These are phyloP conservation scores for Puccinia horiana DNA, from an alignment of 1,284 basidiomycete genomes.

Conservation along the genomic window DNA sequence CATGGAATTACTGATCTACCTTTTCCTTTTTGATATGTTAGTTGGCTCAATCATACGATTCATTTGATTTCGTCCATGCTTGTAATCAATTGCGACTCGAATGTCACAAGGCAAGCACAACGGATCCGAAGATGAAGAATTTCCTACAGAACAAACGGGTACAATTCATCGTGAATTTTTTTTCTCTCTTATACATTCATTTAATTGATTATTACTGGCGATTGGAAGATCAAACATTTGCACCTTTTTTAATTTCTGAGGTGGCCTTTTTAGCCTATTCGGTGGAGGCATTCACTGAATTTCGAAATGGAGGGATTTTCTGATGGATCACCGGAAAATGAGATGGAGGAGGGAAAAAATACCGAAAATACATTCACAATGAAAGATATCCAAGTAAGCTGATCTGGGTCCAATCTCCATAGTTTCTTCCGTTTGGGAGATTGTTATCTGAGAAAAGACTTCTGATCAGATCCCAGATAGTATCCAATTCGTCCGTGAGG, in stretches of 20 bases:
- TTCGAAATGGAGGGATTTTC: slow-evolving; percentile 52
- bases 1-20: too few species aligned
- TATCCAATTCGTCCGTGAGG: slow-evolving; percentile 56
- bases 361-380: slow-evolving; percentile 53
- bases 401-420: background rate
- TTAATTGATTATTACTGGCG: background rate
- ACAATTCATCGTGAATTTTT: slow-evolving; percentile 53
- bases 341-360: slow-evolving; percentile 9
- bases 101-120: slow-evolving; percentile 50
- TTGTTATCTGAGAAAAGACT: background rate
- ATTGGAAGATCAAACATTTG: background rate
- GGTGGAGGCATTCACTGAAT: slow-evolving; percentile 55
- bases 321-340: slow-evolving; percentile 51
- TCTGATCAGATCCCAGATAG: slow-evolving; percentile 50
- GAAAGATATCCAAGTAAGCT: slow-evolving; percentile 53
- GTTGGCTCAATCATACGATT: slow-evolving; percentile 54
- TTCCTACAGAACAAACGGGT: slow-evolving; percentile 53
- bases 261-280: slow-evolving; percentile 51
- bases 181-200: background rate
- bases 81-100: slow-evolving; percentile 54
- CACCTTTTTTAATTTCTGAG: slow-evolving; percentile 4
- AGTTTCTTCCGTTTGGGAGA: background rate
- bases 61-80: slow-evolving; percentile 55
- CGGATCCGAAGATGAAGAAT: slow-evolving; percentile 52
- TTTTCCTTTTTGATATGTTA: slow-evolving; percentile 5